These are phyloP conservation scores for Paramarasmius palmivorus DNA, from an alignment of 1,284 basidiomycete genomes.

Conservation along the genomic window DNA sequence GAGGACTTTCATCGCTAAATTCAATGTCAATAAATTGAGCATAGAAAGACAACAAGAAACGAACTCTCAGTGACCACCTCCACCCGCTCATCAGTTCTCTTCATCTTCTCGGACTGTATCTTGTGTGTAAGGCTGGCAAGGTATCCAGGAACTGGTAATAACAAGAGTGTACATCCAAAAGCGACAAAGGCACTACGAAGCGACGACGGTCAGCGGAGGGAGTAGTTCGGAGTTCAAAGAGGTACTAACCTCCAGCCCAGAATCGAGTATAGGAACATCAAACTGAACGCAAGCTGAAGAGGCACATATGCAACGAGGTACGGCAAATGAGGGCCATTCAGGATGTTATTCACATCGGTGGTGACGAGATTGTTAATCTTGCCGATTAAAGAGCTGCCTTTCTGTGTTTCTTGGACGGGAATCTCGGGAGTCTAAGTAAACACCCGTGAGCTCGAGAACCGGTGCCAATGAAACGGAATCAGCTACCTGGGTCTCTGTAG, in stretches of 20 bases:
- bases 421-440: background rate
- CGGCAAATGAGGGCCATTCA: conserved; percentile 39
- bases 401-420: conserved; percentile 7
- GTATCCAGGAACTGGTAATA: conserved; percentile 50
- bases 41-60: conserved; percentile 15
- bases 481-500: background rate
- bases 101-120: conserved; percentile 29
- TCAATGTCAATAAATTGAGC: background rate
- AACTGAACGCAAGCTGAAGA: conserved; percentile 25
- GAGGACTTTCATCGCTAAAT: conserved; percentile 44
- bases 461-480: background rate
- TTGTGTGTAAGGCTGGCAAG: conserved; percentile 30
- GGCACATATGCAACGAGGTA: conserved; percentile 23
- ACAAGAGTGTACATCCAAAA: conserved; percentile 45
- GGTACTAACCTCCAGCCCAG: conserved; percentile 35
- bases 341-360: conserved; percentile 43
- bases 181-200: conserved; percentile 47
- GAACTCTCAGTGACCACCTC: conserved; percentile 43
- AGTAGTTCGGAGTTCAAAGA: background rate
- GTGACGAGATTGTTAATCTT: conserved; percentile 57
- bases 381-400: conserved; percentile 41
- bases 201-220: background rate
- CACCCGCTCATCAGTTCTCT: conserved; percentile 34
- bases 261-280: conserved; percentile 38
- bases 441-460: conserved; percentile 1